These are phyloP conservation scores for Grosmannia penicillata DNA, from an alignment of 2,329 filamentous ascomycete genomes.

Conservation along the genomic window DNA sequence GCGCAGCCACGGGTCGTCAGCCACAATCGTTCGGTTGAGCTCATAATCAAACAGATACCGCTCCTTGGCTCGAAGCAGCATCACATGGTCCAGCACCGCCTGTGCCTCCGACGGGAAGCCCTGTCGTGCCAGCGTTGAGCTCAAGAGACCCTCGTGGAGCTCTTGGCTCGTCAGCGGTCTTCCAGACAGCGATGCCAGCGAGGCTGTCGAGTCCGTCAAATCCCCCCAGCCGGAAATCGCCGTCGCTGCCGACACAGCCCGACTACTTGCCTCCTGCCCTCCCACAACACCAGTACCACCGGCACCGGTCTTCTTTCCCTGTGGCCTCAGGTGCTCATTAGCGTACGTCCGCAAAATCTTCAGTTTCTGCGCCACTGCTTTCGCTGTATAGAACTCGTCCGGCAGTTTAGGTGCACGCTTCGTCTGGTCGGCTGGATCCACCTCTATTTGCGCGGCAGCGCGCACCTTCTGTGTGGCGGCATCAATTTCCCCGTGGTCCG, in stretches of 20 bases:
- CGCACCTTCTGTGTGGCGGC: constrained; percentile 25
- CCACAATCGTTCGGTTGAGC: constrained; percentile 51
- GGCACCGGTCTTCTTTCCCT: constrained; percentile 1
- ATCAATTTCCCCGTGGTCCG: constrained; percentile 27
- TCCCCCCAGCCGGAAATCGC: neutral
- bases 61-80: constrained; percentile 45
- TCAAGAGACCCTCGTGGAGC: constrained; percentile 40
- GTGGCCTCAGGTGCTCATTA: constrained; percentile 10
- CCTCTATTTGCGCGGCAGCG: too few species aligned
- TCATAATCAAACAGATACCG: constrained; percentile 49
- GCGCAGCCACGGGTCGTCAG: constrained; percentile 59
- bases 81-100: constrained; percentile 37
- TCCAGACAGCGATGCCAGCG: constrained; percentile 6
- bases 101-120: constrained; percentile 36
- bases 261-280: too few species aligned
- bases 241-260: too few species aligned
- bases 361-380: constrained; percentile 33
- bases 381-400: constrained; percentile 24
- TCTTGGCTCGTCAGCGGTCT: constrained; percentile 24
- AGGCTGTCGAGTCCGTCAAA: constrained; percentile 9
- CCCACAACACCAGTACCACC: neutral
- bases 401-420: constrained; percentile 19
- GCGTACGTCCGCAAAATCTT: constrained; percentile 26
- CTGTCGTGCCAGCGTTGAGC: constrained; percentile 26
- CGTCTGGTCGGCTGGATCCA: constrained; percentile 12